Evolutionary conservation across 805 yeast species (phyloP), one percentile per base, ranked within the genome.

Genomic region (Candida sithepensis): DNA sequence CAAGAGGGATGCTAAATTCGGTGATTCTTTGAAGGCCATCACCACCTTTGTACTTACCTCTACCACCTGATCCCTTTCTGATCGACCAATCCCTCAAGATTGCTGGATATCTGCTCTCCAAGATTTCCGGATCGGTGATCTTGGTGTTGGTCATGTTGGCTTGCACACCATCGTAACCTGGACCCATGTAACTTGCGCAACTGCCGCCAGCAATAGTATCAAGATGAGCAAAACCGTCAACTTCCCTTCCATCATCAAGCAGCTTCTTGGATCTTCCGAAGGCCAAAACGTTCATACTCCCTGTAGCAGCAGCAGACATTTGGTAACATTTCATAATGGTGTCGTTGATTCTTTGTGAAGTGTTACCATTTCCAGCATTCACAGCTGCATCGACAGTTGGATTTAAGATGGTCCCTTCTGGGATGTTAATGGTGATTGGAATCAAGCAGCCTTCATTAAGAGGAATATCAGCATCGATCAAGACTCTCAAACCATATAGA

Each of bases 161-260:
- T 59, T 90, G 97, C 2, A 90, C 95, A n/a, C 88, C 96, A 50
- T 75, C 74, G 84, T 77, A 44, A 84, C 85, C 39, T 97, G 97
- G 56, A 84, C 68, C 91, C 95, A 89, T 2, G 82, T 81, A 1
- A 84, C 78, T 53, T 79, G 78, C 2, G 97, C 97, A 43, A 97
- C 97, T 85, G 0, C 97, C 97, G 50, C 97, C 97, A 49, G 96
- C 94, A 50, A 91, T 89, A 0, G 97, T 91, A 63, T 90, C 97
- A 64, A 90, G 90, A 64, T 90, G 90, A 0, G 96, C 96, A 65
- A 88, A 89, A 0, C 91, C 89, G 47, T 77, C 73, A 8, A 73
- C 67, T 65, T 74, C 61, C 14, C 71, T 71, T 51, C 79, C 59
- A 61, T 82, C 70, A 67, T 73, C 61, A 54, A 75, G 57, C 10